Evolutionary conservation across 2,329 filamentous ascomycete genomes (phyloP), one percentile per base, ranked within the genome.

Genomic region (Huntiella bhutanensis): DNA sequence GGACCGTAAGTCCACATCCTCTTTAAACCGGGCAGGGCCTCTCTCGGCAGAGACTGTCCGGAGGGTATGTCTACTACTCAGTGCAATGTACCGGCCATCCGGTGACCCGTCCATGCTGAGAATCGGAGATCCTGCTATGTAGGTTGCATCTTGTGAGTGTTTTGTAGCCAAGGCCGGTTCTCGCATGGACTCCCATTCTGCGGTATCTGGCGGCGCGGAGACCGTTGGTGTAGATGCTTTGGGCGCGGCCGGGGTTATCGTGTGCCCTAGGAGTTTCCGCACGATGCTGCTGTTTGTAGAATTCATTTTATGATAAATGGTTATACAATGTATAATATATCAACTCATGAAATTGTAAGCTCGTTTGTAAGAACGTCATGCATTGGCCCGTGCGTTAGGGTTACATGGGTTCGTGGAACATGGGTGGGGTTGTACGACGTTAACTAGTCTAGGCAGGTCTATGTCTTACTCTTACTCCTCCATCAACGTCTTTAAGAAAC

Each of bases 41-140:
- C 28, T 13, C 28, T 43, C 41, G 33, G 77, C 60, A 15, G 67
- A 62, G 39, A 79, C 58, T 1, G 70, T 76, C 60, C 76, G 77
- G 49, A 80, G 70, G 17, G 78, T 64, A 52, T 78, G 72, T 55
- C 67, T 64, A 4, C 75, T 73, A 5, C 67, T 75, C 37, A 80
- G 61, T 2, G 78, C 66, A 33, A 70, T 73, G 39, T 65, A 62
- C 33, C 64, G 65, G 47, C 70, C 68, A 54, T 78, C 72, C 47
- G 70, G 64, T 1, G 74, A 73, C 33, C 66, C 65, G 55, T 78
- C 75, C 52, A 80, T 62, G 53, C 69, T 72, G 35, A 68, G 58
- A 32, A 79, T 69, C 4, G 75, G 72, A 1, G 62, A 65, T 28
- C 66, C 64, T 1, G 69, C 68, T 10, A 62, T 54, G 53, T 73